phyloP scores from a whole-genome alignment of 2,329 filamentous ascomycete species.

The Venturia carpophila region DNA sequence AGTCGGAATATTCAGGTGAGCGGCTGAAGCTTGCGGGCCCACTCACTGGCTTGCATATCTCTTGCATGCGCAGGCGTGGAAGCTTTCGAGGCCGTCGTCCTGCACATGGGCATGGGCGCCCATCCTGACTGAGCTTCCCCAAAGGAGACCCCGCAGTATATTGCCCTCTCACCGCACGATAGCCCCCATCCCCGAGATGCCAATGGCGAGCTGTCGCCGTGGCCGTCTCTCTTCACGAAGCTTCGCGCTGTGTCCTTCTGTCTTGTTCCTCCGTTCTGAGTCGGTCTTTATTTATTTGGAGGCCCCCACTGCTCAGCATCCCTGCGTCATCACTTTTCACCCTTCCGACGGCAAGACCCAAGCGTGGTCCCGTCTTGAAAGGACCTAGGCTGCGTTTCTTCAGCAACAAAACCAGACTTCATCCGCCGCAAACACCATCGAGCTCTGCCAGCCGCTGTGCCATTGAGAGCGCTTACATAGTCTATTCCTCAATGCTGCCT shows the following conservation, averaged over 20 bases:
- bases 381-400: not conserved
- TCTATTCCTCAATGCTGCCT: not conserved
- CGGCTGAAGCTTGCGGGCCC: not conserved
- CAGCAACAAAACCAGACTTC: not conserved
- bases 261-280: not conserved
- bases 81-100: too few relatives aligned
- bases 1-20: too few relatives aligned
- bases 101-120: not conserved
- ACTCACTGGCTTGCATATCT: not conserved
- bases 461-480: not conserved
- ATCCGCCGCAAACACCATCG: not conserved
- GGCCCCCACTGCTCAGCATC: not conserved
- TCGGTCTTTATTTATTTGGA: not conserved
- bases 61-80: not conserved
- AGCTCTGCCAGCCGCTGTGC: not conserved
- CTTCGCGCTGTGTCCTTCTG: not conserved
- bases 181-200: not conserved
- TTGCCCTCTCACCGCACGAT: not conserved
- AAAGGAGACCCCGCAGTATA: not conserved
- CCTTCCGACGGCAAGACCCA: not conserved
- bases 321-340: not conserved
- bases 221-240: not conserved
- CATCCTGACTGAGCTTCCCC: not conserved
- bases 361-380: not conserved
- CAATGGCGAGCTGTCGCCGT: too few relatives aligned